Evolutionary conservation across 2,329 filamentous ascomycete genomes (phyloP).

Genomic region (Penicillium sp.): DNA sequence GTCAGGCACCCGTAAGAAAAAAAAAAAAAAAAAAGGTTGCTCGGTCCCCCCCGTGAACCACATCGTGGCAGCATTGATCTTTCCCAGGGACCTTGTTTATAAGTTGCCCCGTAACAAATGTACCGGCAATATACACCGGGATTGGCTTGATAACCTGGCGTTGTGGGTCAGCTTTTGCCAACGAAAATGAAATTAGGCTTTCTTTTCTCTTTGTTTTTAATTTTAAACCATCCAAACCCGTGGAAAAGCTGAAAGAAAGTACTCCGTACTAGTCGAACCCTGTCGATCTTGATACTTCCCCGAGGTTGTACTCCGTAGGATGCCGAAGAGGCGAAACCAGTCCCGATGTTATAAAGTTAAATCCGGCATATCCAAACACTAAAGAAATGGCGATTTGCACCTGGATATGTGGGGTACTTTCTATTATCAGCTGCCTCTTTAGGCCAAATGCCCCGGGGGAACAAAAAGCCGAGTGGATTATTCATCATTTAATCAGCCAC

Average conservation of each 20-base stretch:
- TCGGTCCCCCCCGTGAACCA: not conserved
- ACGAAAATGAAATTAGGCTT: not conserved
- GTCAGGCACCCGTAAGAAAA: not conserved
- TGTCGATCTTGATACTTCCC: constrained; percentile 20
- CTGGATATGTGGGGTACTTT: constrained; percentile 1
- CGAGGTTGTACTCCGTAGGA: constrained; percentile 5
- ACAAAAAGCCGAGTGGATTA: not conserved
- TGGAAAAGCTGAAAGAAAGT: constrained; percentile 12
- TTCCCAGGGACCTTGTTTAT: not conserved
- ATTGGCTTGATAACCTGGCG: constrained; percentile 14
- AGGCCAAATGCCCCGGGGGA: not conserved
- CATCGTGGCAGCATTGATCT: not conserved
- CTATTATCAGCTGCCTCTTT: constrained; percentile 8
- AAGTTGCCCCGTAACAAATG: constrained; percentile 4
- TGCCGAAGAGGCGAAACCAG: constrained; percentile 20
- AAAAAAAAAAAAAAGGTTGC: not conserved
- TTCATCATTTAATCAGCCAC: not conserved
- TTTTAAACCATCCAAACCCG: not conserved
- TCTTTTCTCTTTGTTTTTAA: not conserved
- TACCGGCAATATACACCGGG: constrained; percentile 15
- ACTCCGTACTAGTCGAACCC: constrained; percentile 22
- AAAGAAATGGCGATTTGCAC: not conserved
- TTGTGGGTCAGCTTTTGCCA: not conserved
- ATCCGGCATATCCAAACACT: not conserved
- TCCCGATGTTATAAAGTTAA: constrained; percentile 14